Base-by-base conservation (phyloP, 208 protist species). In the Leptomonas seymouri region DNA sequence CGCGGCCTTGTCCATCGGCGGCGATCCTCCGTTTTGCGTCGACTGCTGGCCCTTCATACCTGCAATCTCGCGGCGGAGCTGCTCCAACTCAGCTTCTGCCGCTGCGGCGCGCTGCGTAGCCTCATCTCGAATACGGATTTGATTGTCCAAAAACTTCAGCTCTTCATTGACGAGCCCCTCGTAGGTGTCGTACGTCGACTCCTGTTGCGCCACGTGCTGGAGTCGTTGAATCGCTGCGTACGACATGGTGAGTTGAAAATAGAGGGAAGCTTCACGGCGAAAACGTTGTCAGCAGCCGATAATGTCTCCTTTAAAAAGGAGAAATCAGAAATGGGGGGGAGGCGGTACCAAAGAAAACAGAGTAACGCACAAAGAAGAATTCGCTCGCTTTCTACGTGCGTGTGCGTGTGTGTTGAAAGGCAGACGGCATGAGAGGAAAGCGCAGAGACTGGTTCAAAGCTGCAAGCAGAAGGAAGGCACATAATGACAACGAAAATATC, bases 151-250 rank as follows among this genome's bases (percentile, higher is more conserved):
- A 56, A 71, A 80, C 12, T 25, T 21, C 3, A 76, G 21, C 71
- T 87, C 71, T 49, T 80, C 76, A 39, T 49, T 31, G 39, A 85
- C 57, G 34, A 87, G 75, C 25, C 55, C 49, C 5, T 60, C 49
- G 67, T 80, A 78, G 57, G 54, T 54, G 14, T 74, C 56, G 8
- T 69, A 28, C 18, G 58, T 51, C n/a, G 76, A 76, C 11, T 61
- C 36, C 21, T 68, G n/a, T 23, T 74, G 25, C 42, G 46, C 82
- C 67, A 27, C 28, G 41, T 20, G 25, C 48, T 79, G 74, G 31
- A 80, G 65, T 16, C 71, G 48, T 11, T 76, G 56, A 7, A 77
- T 64, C 23, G 68, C 48, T 1, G 44, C 25, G 36, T 77, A 69
- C n/a, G 78, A 80, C 82, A 87, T 87, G 20, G 56, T 25, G 11